These are phyloP conservation scores for Phytophthora constricta DNA, from an alignment of 352 stramenopile species.

Conservation along the genomic window DNA sequence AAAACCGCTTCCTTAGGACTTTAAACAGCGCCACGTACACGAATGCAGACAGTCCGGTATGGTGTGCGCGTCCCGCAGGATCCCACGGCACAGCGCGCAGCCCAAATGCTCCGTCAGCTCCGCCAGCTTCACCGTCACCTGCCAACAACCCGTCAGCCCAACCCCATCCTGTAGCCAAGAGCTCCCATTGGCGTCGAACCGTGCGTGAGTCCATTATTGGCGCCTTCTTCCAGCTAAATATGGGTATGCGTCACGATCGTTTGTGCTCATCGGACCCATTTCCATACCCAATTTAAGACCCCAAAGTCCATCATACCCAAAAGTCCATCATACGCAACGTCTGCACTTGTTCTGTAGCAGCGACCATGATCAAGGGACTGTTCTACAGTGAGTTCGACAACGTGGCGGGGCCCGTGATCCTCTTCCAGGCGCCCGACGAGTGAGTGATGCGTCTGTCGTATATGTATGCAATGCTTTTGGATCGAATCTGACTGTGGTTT, in stretches of 20 bases:
- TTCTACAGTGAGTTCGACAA: conserved; percentile 95
- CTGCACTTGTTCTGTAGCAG: too few species aligned
- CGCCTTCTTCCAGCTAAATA: too few species aligned
- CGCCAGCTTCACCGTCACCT: conserved; percentile 62
- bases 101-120: conserved; percentile 69
- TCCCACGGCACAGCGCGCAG: conserved; percentile 70
- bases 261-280: too few species aligned
- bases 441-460: conserved; percentile 31
- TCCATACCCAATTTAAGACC: too few species aligned
- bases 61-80: conserved; percentile 80
- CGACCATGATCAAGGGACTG: conserved; percentile 88
- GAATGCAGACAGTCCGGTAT: conserved; percentile 86
- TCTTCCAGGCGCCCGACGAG: conserved; percentile 88
- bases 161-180: not conserved
- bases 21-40: conserved; percentile 42
- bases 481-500: not conserved
- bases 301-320: too few species aligned
- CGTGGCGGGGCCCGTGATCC: conserved; percentile 87
- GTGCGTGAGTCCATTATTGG: conserved; percentile 36
- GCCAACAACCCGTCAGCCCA: not conserved
- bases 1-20: not conserved
- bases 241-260: too few species aligned
- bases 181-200: conserved; percentile 14
- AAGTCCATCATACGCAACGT: too few species aligned
- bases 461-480: conserved; percentile 1